phyloP scores from a whole-genome alignment of 2,329 filamentous ascomycete genomes.

The Botrytis hyacinthi region DNA sequence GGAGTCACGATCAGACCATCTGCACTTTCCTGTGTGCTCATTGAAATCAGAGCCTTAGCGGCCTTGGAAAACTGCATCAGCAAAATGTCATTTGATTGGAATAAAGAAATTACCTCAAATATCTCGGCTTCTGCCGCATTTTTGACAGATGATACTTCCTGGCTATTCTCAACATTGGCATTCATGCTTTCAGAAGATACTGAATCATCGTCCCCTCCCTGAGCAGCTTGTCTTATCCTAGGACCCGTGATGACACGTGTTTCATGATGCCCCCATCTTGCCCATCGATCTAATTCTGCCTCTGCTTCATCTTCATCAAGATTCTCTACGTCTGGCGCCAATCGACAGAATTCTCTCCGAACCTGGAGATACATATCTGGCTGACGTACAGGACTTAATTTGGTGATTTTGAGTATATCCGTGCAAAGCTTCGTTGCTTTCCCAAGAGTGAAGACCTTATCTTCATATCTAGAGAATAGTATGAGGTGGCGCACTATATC shows the following conservation, averaged over 20 bases:
- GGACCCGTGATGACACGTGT: fast-evolving
- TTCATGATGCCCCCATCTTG: not conserved
- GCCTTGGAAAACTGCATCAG: not conserved
- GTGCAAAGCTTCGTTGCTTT: not conserved
- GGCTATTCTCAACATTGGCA: not conserved
- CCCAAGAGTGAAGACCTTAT: not conserved
- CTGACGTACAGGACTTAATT: not conserved
- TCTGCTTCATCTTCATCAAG: not conserved
- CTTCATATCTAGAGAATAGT: not conserved
- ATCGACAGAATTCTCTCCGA: not conserved
- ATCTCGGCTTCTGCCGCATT: not conserved
- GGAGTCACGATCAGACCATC: not conserved
- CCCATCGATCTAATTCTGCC: not conserved
- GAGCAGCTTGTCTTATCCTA: fast-evolving
- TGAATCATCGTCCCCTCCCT: fast-evolving
- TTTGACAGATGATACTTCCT: not conserved
- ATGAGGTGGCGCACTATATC: not conserved
- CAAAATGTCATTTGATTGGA: fast-evolving
- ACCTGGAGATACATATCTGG: not conserved
- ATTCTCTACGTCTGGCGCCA: not conserved
- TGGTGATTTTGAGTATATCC: not conserved
- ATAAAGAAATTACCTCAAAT: not conserved
- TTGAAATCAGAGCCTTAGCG: not conserved
- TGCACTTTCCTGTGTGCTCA: not conserved
- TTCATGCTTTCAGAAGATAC: not conserved